A percentile compares a stretch with the other conserved stretches of the same genome.
Conservation (phyloP, 2,329 filamentous ascomycete genomes). For the Xylaria sp. region DNA sequence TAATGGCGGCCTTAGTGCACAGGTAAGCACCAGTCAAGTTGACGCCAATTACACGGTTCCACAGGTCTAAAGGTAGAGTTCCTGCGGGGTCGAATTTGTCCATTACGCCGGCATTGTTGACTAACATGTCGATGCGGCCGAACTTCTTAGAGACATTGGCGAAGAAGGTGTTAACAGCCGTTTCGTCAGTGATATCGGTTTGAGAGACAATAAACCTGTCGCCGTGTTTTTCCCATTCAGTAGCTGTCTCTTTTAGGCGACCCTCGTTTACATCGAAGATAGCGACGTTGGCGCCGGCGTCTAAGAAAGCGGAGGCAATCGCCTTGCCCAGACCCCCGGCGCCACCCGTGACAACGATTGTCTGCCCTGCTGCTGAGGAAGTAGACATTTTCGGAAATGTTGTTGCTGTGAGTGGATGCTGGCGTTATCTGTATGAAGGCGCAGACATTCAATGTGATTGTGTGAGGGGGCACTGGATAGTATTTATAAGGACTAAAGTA, state of each 20-base stretch:
- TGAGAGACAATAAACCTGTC: conserved; percentile 43
- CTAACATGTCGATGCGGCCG: conserved; percentile 64
- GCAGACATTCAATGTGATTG: background rate
- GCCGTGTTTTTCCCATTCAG: conserved; percentile 33
- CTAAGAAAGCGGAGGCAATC: conserved; percentile 49
- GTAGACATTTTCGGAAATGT: conserved; percentile 26
- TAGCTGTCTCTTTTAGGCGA: conserved; percentile 41
- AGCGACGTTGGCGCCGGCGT: conserved; percentile 50
- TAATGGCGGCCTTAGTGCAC: conserved; percentile 62
- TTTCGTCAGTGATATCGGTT: conserved; percentile 50
- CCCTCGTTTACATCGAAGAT: conserved; percentile 50
- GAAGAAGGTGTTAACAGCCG: conserved; percentile 48
- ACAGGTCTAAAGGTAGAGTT: conserved; percentile 57
- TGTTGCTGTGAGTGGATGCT: conserved; percentile 1
- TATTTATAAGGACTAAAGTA: conserved; percentile 1
- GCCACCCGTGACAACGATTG: conserved; percentile 49
- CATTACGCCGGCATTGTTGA: conserved; percentile 69
- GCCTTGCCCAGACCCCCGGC: conserved; percentile 52
- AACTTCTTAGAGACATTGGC: conserved; percentile 48
- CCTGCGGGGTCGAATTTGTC: conserved; percentile 66
- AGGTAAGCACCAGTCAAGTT: conserved; percentile 68
- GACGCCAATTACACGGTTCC: conserved; percentile 65
- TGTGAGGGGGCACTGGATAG: background rate
- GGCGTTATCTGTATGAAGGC: background rate
- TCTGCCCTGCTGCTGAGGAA: conserved; percentile 35